Evolutionary conservation across 2,329 filamentous ascomycete genomes (phyloP), one percentile per base, ranked within the genome.

Genomic region (Penicillium oxalicum): DNA sequence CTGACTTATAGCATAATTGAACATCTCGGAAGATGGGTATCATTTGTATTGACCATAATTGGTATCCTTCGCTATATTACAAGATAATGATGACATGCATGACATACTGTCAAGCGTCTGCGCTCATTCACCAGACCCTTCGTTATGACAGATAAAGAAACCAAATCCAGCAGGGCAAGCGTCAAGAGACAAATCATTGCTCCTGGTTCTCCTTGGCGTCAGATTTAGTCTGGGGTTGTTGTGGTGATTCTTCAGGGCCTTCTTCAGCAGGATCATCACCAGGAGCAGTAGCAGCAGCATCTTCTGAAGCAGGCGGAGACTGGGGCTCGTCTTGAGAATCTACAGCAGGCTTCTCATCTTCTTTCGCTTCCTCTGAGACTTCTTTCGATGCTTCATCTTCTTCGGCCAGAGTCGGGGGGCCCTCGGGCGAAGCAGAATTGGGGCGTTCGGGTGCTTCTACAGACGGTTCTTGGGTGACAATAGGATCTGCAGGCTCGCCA

Each of bases 21-120:
- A 2, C 4, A 32, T 32, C 7, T 11, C 53, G 44, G 45, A 47
- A 32, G 51, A 57, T 54, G 57, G 57, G 56, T 60, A 60, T 60
- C 56, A 59, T 57, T 57, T 49, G 57, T 51, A 60, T 59, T 60
- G 54, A 44, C 48, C 54, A 59, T 56, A 47, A 56, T 47, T 45
- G 56, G 49, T 39, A 49, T 54, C 54, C 52, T 56, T 45, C 50
- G 51, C 52, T 59, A 59, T 56, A 58, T 60, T 56, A 56, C 53
- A 54, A 54, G 51, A 44, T 46, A 50, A 55, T 45, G 44, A 47
- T 52, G 47, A 52, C 40, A 25, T 52, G 43, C 46, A 40, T 51
- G 38, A 35, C 32, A 36, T 29, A 40, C 29, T 51, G 40, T 24
- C 44, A 42, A 53, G 33, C 25, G 49, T 36, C 18, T 27, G 38